Conservation (phyloP, 164 flowering plant species). For the Warburgia ugandensis region DNA sequence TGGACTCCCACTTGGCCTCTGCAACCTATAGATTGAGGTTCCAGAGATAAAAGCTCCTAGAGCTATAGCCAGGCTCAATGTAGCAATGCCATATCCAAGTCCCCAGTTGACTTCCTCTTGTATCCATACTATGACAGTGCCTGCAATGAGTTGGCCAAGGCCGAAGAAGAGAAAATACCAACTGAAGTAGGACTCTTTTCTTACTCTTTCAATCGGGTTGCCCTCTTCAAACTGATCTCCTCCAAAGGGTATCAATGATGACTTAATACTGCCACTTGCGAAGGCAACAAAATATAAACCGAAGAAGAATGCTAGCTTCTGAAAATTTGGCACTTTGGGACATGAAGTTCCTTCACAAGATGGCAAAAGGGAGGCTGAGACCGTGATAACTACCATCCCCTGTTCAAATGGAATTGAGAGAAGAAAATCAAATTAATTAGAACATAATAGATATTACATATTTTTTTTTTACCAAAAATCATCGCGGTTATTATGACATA, state of each 20-base stretch:
- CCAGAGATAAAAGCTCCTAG: conserved; percentile 52
- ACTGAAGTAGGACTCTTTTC: conserved; percentile 64
- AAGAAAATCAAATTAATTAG: too few species aligned
- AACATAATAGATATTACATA: too few species aligned
- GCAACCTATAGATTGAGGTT: conserved; percentile 57
- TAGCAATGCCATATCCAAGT: conserved; percentile 70
- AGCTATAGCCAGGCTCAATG: conserved; percentile 54
- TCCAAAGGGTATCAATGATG: conserved; percentile 61
- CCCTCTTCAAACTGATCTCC: too few species aligned
- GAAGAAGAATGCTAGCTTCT: conserved; percentile 46
- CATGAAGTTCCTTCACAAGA: conserved; percentile 40
- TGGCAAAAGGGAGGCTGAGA: conserved; percentile 54
- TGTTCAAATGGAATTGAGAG: conserved; percentile 9
- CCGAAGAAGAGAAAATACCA: conserved; percentile 67
- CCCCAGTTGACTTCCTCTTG: conserved; percentile 76
- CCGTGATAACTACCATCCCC: conserved; percentile 65
- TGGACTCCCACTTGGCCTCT: conserved; percentile 69
- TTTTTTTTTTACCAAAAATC: too few species aligned
- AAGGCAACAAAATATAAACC: conserved; percentile 68
- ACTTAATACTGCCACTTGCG: conserved; percentile 64
- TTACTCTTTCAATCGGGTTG: conserved; percentile 45
- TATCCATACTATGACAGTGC: conserved; percentile 51
- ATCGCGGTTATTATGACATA: too few species aligned
- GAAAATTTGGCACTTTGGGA: conserved; percentile 48
- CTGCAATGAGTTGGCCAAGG: conserved; percentile 58